phyloP scores from a whole-genome alignment of 2,329 filamentous ascomycete species.

The Beauveria bassiana region DNA sequence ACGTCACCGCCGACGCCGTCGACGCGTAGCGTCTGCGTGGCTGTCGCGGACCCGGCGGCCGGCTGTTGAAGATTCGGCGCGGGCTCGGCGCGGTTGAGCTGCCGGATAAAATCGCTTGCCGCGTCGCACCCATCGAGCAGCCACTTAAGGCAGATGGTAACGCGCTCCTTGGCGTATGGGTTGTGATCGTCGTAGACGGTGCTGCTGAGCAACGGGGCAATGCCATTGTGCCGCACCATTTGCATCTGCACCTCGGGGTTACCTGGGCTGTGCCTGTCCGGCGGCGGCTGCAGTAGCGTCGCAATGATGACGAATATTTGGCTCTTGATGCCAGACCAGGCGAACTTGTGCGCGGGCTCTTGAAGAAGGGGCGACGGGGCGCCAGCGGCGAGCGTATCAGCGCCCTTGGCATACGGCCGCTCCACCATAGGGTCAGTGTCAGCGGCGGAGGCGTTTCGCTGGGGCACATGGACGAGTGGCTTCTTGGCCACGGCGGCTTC shows the following conservation, averaged over 20 bases:
- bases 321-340: slow-evolving; percentile 75
- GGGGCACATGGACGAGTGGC: slow-evolving; percentile 46
- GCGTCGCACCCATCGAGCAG: slow-evolving; percentile 66
- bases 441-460: slow-evolving; percentile 20
- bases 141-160: slow-evolving; percentile 82
- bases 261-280: slow-evolving; percentile 50
- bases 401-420: slow-evolving; percentile 47
- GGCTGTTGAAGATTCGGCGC: slow-evolving; percentile 30
- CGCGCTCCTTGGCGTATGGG: slow-evolving; percentile 86
- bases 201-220: slow-evolving; percentile 81
- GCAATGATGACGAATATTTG: slow-evolving; percentile 87
- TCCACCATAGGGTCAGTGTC: slow-evolving; percentile 46
- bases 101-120: slow-evolving; percentile 63
- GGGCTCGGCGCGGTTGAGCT: slow-evolving; percentile 44
- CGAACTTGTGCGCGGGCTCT: slow-evolving; percentile 55
- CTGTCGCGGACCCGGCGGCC: slow-evolving; percentile 24
- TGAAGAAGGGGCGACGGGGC: slow-evolving; percentile 45
- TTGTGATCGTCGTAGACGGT: slow-evolving; percentile 90
- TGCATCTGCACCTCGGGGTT: slow-evolving; percentile 78
- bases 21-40: slow-evolving; percentile 39
- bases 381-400: slow-evolving; percentile 19
- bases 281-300: slow-evolving; percentile 78
- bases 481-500: slow-evolving; percentile 85
- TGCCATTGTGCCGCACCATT: slow-evolving; percentile 75
- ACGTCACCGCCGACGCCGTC: slow-evolving; percentile 51